Percentiles rank a stretch among this genome's conserved stretches.
phyloP scores from a whole-genome alignment of 495 filamentous ascomycete genomes.

The Ramalina peruviana region DNA sequence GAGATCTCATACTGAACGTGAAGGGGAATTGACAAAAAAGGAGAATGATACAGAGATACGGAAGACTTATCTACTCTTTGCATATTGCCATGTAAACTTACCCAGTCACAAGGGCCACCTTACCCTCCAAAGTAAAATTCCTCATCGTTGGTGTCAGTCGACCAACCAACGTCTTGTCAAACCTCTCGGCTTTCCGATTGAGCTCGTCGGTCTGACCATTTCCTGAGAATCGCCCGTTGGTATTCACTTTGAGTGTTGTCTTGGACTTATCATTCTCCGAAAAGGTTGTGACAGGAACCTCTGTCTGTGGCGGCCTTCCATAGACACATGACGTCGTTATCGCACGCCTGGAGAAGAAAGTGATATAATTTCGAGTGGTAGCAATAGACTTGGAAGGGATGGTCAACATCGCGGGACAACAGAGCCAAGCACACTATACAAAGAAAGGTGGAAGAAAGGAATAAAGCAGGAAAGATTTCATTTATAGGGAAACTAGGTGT shows the following conservation, averaged over 20 bases:
- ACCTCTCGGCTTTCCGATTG: constrained; percentile 4
- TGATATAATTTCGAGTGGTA: too few relatives aligned
- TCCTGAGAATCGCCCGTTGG: neutral
- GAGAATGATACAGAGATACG: too few relatives aligned
- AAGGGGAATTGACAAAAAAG: neutral
- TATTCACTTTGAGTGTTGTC: neutral
- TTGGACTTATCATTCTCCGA: neutral
- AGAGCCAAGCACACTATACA: too few relatives aligned
- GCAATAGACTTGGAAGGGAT: too few relatives aligned
- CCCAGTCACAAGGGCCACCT: constrained; percentile 69
- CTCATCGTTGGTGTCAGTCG: constrained; percentile 13
- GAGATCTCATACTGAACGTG: neutral
- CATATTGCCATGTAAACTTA: neutral
- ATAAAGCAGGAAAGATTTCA: too few relatives aligned
- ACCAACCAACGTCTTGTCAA: neutral
- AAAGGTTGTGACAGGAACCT: constrained; percentile 5
- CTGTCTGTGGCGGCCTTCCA: neutral
- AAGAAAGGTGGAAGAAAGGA: too few relatives aligned
- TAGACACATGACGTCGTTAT: neutral
- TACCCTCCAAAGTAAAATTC: constrained; percentile 60
- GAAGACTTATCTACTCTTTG: neutral
- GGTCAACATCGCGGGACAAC: too few relatives aligned
- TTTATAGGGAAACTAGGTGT: too few relatives aligned
- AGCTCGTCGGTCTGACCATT: neutral
- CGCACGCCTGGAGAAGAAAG: too few relatives aligned